phyloP scores from a whole-genome alignment of 805 yeast genomes.

The Ogataea angusta region DNA sequence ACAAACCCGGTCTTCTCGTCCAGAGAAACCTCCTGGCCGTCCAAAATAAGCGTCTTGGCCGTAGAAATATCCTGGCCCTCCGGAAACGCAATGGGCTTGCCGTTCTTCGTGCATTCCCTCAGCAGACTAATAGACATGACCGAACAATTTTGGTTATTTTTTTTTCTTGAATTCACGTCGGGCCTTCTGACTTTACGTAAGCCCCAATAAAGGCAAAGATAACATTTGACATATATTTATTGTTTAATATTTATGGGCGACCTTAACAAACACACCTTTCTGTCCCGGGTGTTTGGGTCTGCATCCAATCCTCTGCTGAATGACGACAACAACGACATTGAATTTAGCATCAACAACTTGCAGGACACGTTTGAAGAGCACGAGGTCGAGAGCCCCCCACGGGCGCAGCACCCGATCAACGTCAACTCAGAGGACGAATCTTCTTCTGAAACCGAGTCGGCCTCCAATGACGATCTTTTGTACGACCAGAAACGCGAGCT shows the following conservation, averaged over 20 bases:
- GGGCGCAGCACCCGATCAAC: slow-evolving; percentile 11
- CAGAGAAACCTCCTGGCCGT: slow-evolving; percentile 15
- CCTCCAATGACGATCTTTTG: slow-evolving; percentile 10
- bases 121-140: slow-evolving; percentile 6
- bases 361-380: slow-evolving; percentile 24
- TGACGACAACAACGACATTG: slow-evolving; percentile 27
- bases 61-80: slow-evolving; percentile 18
- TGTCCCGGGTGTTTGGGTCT: slow-evolving; percentile 60
- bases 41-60: slow-evolving; percentile 20
- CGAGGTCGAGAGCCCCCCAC: slow-evolving; percentile 9
- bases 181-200: not conserved
- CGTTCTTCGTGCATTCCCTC: slow-evolving; percentile 2
- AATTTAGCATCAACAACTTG: slow-evolving; percentile 21
- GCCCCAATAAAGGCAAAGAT: slow-evolving; percentile 8
- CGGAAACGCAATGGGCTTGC: slow-evolving; percentile 10
- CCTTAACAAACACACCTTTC: slow-evolving; percentile 48
- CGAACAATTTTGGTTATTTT: not conserved
- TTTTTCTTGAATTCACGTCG: not conserved
- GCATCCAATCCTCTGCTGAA: slow-evolving; percentile 30
- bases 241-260: slow-evolving; percentile 13
- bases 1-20: slow-evolving; percentile 49
- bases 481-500: slow-evolving; percentile 20
- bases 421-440: slow-evolving; percentile 28
- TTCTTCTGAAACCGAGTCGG: slow-evolving; percentile 17
- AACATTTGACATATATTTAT: slow-evolving; percentile 7